phyloP scores from a whole-genome alignment of 2,329 filamentous ascomycete species.

The Fusarium pininemorale region DNA sequence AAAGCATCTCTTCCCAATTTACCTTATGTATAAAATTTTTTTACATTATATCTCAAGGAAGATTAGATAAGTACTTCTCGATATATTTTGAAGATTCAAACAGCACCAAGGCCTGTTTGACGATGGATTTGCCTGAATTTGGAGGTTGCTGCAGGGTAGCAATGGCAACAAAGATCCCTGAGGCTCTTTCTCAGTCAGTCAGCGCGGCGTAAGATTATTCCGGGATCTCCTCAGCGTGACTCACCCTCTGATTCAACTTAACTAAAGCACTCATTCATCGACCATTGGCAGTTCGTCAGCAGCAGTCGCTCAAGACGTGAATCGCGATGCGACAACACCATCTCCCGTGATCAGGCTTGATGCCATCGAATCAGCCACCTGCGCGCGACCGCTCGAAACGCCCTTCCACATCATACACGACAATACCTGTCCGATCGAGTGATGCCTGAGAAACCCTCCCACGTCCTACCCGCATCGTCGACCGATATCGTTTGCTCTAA shows the following conservation, averaged over 20 bases:
- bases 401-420: rapidly evolving
- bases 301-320: not conserved
- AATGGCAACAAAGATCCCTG: not conserved
- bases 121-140: rapidly evolving
- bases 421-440: rapidly evolving
- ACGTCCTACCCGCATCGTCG: rapidly evolving
- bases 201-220: not conserved
- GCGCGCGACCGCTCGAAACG: too few species aligned
- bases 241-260: rapidly evolving
- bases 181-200: too few species aligned
- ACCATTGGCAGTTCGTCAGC: not conserved
- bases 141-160: not conserved
- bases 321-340: not conserved
- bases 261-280: too few species aligned
- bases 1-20: not conserved
- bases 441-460: rapidly evolving
- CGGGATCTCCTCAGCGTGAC: not conserved
- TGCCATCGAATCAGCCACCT: rapidly evolving
- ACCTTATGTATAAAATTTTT: too few species aligned
- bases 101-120: rapidly evolving
- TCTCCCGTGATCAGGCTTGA: rapidly evolving
- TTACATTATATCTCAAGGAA: rapidly evolving
- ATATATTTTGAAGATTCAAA: rapidly evolving
- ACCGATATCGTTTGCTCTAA: rapidly evolving
- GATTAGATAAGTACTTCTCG: rapidly evolving